Evolutionary conservation across 139 green algal species (phyloP), one percentile per base, ranked within the genome.

Genomic region (Chlorella vulgaris): DNA sequence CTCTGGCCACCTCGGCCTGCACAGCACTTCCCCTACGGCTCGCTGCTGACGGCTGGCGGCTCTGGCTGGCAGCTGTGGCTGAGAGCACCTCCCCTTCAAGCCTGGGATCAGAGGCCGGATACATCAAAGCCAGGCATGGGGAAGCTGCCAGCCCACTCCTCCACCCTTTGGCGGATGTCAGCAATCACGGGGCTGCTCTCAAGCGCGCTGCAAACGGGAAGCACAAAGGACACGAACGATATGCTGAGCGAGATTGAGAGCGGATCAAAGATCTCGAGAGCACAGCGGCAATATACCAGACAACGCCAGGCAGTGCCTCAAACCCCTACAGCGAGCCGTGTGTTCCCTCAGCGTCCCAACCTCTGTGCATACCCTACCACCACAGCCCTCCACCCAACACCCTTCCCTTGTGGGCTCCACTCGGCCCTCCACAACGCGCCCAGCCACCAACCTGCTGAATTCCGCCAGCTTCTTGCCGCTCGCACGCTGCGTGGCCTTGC

Each of bases 381-480:
- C n/a, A n/a, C n/a, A n/a, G n/a, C n/a, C n/a, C n/a, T n/a, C n/a
- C n/a, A n/a, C n/a, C n/a, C n/a, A n/a, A n/a, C n/a, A n/a, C n/a
- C n/a, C n/a, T n/a, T n/a, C n/a, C n/a, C n/a, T n/a, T n/a, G n/a
- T n/a, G n/a, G n/a, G n/a, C n/a, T n/a, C n/a, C n/a, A n/a, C n/a
- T n/a, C n/a, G n/a, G n/a, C 19, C 24, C 66, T 33, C 31, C 28
- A 69, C 39, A 13, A 70, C 33, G 42, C 2, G 2, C 36, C 10
- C 66, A 33, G 21, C 26, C 22, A 42, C 58, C 15, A 31, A 84
- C 88, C 87, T 89, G 61, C 85, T 86, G 79, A 97, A 98, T 81
- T 98, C 95, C 81, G 94, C 93, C 62, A 98, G 89, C 85, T 93
- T 86, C 91, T 96, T 96, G 76, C 94, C 95, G 51, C 90, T 85